Percentiles rank a stretch among this genome's conserved stretches.
These are phyloP conservation scores for Lecanoromycetidae sp. DNA, from an alignment of 2,329 filamentous ascomycete genomes.

Conservation along the genomic window DNA sequence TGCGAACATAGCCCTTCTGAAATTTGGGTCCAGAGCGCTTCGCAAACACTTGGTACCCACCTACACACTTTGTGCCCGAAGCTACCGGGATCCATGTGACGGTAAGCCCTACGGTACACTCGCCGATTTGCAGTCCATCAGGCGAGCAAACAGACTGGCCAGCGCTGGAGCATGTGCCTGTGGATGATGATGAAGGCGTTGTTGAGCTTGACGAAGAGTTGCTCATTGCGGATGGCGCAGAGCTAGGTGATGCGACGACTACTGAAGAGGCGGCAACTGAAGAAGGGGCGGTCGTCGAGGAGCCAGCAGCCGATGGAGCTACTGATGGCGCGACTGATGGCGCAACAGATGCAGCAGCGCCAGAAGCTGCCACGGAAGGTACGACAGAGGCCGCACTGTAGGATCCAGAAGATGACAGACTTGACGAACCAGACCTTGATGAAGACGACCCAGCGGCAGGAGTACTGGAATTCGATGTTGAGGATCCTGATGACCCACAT, in stretches of 20 bases:
- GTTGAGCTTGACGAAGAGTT: too few relatives aligned
- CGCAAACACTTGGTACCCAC: conserved; percentile 10
- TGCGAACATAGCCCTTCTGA: background rate
- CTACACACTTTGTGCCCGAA: conserved; percentile 11
- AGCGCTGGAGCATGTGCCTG: conserved; percentile 7
- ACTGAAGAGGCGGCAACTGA: too few relatives aligned
- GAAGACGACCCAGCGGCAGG: too few relatives aligned
- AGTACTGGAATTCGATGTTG: too few relatives aligned
- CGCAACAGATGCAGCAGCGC: background rate
- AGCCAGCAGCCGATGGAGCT: background rate
- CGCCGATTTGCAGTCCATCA: conserved; percentile 14
- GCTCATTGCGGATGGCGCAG: too few relatives aligned
- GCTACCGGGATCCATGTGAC: conserved; percentile 15
- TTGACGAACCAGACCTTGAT: conserved; percentile 17
- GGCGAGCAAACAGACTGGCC: conserved; percentile 15
- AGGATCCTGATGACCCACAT: conserved; percentile 17
- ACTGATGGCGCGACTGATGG: conserved; percentile 1
- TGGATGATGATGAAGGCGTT: too few relatives aligned
- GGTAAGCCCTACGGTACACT: conserved; percentile 5
- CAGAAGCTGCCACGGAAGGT: conserved; percentile 14
- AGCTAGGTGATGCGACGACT: too few relatives aligned
- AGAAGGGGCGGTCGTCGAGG: too few relatives aligned
- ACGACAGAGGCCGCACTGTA: too few relatives aligned
- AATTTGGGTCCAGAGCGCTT: conserved; percentile 5
- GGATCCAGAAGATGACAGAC: conserved; percentile 14